phyloP scores from a whole-genome alignment of 2,329 filamentous ascomycete genomes.

The Knoxdaviesia proteae region DNA sequence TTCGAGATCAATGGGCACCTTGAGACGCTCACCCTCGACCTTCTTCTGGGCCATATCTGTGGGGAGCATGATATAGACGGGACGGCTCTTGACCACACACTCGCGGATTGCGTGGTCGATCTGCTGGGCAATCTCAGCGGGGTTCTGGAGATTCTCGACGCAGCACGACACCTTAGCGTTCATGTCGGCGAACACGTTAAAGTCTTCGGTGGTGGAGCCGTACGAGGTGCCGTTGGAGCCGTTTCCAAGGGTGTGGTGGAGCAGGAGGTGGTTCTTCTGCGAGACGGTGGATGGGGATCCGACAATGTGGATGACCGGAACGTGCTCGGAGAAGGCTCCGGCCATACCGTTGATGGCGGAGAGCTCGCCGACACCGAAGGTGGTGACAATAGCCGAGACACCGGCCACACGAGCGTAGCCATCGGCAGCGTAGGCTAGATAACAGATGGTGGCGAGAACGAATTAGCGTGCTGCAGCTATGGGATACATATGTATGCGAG shows the following conservation, averaged over 20 bases:
- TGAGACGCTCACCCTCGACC: conserved; percentile 50
- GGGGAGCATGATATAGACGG: conserved; percentile 68
- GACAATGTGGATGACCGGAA: conserved; percentile 51
- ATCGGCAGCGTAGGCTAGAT: conserved; percentile 52
- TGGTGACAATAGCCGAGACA: conserved; percentile 50
- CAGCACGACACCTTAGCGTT: conserved; percentile 49
- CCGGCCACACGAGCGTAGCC: conserved; percentile 57
- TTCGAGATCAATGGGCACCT: conserved; percentile 46
- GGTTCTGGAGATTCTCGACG: conserved; percentile 48
- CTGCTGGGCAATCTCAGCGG: conserved; percentile 46
- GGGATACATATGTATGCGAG: not conserved
- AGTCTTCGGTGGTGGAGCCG: conserved; percentile 24
- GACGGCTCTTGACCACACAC: conserved; percentile 53
- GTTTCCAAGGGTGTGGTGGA: conserved; percentile 53
- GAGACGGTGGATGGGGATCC: conserved; percentile 27
- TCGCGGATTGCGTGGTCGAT: conserved; percentile 61
- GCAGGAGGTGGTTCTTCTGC: conserved; percentile 24
- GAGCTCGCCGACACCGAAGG: conserved; percentile 56
- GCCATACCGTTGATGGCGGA: conserved; percentile 55
- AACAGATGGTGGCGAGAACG: not conserved
- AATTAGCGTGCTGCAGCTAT: conserved; percentile 6
- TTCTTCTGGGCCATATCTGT: conserved; percentile 63
- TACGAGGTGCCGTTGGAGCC: conserved; percentile 15
- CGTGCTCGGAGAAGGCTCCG: conserved; percentile 53
- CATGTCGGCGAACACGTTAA: conserved; percentile 68